Evolutionary conservation across 2,329 filamentous ascomycete species (phyloP).

Genomic region (Penicillium freii): DNA sequence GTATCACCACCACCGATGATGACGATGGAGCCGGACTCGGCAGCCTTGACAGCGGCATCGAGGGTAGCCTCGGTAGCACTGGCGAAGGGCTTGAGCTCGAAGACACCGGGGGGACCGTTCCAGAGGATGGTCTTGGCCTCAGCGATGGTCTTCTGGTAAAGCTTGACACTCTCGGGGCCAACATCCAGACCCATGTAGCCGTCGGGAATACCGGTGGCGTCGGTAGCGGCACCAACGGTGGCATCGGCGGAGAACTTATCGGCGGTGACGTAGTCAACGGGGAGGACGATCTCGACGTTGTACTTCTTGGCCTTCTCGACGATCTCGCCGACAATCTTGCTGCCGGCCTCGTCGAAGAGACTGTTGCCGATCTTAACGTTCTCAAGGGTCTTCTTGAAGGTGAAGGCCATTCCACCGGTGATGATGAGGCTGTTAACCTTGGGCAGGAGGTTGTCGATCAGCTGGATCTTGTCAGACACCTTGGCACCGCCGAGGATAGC

Average conservation of each 20-base stretch:
- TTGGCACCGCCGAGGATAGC: constrained; percentile 98
- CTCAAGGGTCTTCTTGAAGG: constrained; percentile 99
- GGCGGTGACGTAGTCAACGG: constrained; percentile 91
- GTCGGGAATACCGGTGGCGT: constrained; percentile 86
- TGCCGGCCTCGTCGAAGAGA: constrained; percentile 89
- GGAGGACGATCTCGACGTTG: constrained; percentile 91
- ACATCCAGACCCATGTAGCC: constrained; percentile 98
- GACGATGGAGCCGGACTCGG: constrained; percentile 83
- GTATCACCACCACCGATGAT: constrained; percentile 99
- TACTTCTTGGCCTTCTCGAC: constrained; percentile 96
- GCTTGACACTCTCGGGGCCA: constrained; percentile 80
- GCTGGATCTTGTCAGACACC: constrained; percentile 99
- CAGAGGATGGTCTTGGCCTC: constrained; percentile 95
- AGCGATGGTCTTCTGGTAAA: constrained; percentile 83
- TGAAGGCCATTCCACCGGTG: constrained; percentile 98
- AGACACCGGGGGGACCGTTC: constrained; percentile 97
- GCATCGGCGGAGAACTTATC: constrained; percentile 92
- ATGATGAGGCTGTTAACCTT: constrained; percentile 97
- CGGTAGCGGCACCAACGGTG: constrained; percentile 74
- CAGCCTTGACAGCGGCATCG: constrained; percentile 79
- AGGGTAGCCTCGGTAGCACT: constrained; percentile 88
- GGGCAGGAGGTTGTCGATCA: constrained; percentile 97
- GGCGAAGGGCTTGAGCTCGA: constrained; percentile 94
- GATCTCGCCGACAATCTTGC: constrained; percentile 84
- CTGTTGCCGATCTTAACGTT: constrained; percentile 83